Base-by-base conservation (phyloP, 2,329 filamentous ascomycete species). In the Ophiostoma sp. region DNA sequence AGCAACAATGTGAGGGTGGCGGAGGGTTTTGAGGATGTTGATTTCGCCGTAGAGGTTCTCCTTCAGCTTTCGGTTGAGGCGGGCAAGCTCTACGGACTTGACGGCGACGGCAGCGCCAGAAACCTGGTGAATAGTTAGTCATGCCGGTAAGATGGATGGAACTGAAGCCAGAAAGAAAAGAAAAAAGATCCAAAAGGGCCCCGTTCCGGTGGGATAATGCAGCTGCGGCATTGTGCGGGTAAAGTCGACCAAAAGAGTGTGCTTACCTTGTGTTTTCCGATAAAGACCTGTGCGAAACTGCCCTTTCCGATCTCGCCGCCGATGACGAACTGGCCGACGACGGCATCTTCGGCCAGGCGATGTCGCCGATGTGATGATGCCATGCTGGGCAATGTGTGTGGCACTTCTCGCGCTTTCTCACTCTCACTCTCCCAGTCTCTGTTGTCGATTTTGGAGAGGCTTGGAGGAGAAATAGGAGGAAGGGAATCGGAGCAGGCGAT, bases 31-130 rank as follows among this genome's bases (percentile, higher is more conserved):
- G 77, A 99, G 89, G 74, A 99, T 99, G 76, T 94, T 87, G 78
- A 99, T 98, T 82, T 99, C 95, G 77, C 90, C 90, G 75, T 95
- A 93, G 68, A 99, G 88, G 79, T 98, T 99, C 73, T 97, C 94
- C 78, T 94, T 96, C 70, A 99, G 87, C 82, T 98, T 98, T 83
- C 91, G 94, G 81, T 96, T 97, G 33, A 99, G 86, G 77, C 95
- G 94, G 74, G 86, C 86, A 75, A 96, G 86, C 76, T 96, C 93
- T 79, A 99, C 95, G 35, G 94, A 96, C 81, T 99, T 99, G 86
- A 99, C 93, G 72, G 95, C 95, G 68, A 97, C 95, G 72, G 91
- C 89, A 73, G 90, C 90, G 76, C 90, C 90, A 74, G 90, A 89
- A 79, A 89, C 88, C 93, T 96, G 77, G 67, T 23, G 57, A 54